Percentiles rank a stretch among this genome's conserved stretches.
Conservation (phyloP, 148 eudicot genomes). For the Polygonum maritimum region DNA sequence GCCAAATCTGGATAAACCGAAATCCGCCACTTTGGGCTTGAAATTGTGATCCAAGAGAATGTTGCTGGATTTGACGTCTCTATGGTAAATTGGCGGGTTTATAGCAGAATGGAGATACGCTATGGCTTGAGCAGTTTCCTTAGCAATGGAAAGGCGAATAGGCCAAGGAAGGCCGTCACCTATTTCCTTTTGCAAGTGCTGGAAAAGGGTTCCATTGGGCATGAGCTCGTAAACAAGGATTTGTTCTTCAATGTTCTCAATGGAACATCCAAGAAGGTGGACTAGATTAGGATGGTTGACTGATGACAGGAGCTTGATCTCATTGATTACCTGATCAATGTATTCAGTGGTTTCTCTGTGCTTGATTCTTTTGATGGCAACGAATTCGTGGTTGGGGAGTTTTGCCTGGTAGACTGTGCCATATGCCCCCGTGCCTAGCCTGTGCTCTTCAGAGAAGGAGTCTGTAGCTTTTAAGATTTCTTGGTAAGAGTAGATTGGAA, state of each 20-base stretch:
- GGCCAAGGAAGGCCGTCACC: constrained; percentile 42
- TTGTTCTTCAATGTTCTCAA: constrained; percentile 40
- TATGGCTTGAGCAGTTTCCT: constrained; percentile 60
- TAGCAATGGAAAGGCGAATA: constrained; percentile 38
- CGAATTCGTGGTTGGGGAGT: constrained; percentile 28
- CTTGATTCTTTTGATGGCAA: constrained; percentile 51
- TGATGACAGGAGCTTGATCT: constrained; percentile 57
- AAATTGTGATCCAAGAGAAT: constrained; percentile 49
- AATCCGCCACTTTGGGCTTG: constrained; percentile 66
- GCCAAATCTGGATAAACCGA: constrained; percentile 65
- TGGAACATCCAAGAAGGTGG: constrained; percentile 51
- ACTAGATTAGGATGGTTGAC: constrained; percentile 59
- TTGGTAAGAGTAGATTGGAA: constrained; percentile 48
- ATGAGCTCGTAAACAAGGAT: constrained; percentile 55
- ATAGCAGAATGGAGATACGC: constrained; percentile 54
- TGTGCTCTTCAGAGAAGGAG: constrained; percentile 44
- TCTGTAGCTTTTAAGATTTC: constrained; percentile 54
- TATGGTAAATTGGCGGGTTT: constrained; percentile 61
- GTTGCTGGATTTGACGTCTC: constrained; percentile 73
- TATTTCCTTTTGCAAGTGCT: constrained; percentile 38
- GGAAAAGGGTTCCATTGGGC: constrained; percentile 58
- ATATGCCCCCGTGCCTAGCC: constrained; percentile 53
- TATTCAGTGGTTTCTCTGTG: constrained; percentile 31
- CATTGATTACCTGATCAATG: constrained; percentile 49
- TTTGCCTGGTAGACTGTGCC: constrained; percentile 61